Evolutionary conservation across 2,329 filamentous ascomycete genomes (phyloP).

Genomic region (Chrysoporthe deuterocubensis): DNA sequence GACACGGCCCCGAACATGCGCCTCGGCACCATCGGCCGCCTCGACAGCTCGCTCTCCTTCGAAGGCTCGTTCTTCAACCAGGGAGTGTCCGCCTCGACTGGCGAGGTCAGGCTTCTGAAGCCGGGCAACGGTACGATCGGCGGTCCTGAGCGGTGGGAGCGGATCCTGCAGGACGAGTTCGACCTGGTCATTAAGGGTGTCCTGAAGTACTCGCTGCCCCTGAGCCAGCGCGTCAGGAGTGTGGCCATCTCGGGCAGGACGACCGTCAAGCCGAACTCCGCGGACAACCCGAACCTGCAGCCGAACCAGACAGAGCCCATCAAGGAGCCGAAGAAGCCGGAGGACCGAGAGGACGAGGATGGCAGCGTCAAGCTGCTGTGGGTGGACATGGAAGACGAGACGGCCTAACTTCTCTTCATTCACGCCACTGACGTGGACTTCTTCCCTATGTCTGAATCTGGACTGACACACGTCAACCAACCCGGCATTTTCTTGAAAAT

Average conservation of each 20-base stretch:
- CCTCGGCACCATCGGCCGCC: conserved; percentile 83
- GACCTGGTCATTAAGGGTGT: conserved; percentile 91
- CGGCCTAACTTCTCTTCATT: background rate
- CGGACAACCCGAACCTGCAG: conserved; percentile 53
- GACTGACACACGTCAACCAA: background rate
- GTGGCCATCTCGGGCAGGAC: conserved; percentile 64
- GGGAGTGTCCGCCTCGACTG: conserved; percentile 71
- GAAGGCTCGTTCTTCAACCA: conserved; percentile 87
- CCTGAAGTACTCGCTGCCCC: conserved; percentile 75
- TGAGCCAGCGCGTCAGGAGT: conserved; percentile 63
- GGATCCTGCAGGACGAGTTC: conserved; percentile 88
- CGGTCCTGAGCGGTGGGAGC: conserved; percentile 86
- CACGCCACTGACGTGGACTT: conserved; percentile 7
- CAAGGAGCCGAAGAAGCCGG: conserved; percentile 16
- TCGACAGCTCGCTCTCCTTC: conserved; percentile 87
- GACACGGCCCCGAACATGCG: conserved; percentile 81
- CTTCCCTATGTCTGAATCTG: background rate
- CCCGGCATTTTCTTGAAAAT: background rate
- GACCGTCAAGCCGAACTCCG: conserved; percentile 64
- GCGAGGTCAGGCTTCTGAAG: conserved; percentile 78
- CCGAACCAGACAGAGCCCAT: conserved; percentile 44
- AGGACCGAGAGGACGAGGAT: background rate
- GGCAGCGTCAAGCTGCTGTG: background rate
- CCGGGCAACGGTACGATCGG: conserved; percentile 90
- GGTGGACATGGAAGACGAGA: background rate